Evolutionary conservation across 768 basidiomycete genomes (phyloP).

Genomic region (Calocybe indica): DNA sequence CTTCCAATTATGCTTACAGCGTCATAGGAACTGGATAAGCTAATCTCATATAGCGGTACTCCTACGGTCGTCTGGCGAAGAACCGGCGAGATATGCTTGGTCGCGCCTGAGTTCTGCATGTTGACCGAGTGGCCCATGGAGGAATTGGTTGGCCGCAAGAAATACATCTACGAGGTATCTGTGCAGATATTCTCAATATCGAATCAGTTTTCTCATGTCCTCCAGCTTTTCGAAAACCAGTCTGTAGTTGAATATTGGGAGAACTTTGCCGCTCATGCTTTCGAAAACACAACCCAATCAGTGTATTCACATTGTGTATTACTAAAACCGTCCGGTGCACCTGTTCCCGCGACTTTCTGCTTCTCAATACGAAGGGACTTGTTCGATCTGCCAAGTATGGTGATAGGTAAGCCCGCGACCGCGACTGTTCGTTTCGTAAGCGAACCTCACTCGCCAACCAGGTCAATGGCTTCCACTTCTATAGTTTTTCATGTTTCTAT

Average conservation of each 20-base stretch:
- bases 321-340: slow-evolving; percentile 77
- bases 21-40: slow-evolving; percentile 85
- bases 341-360: slow-evolving; percentile 90
- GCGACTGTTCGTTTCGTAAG: neutral
- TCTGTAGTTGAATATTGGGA: slow-evolving; percentile 96
- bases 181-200: neutral
- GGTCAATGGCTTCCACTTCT: slow-evolving; percentile 87
- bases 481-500: slow-evolving; percentile 26
- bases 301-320: slow-evolving; percentile 91
- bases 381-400: slow-evolving; percentile 84
- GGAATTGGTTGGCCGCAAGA: slow-evolving; percentile 61
- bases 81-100: slow-evolving; percentile 96
- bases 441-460: slow-evolving; percentile 16
- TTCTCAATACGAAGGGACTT: slow-evolving; percentile 93
- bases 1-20: slow-evolving; percentile 6
- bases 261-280: slow-evolving; percentile 93
- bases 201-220: slow-evolving; percentile 6
- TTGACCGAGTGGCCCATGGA: slow-evolving; percentile 87
- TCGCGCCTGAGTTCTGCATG: slow-evolving; percentile 94
- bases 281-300: slow-evolving; percentile 94
- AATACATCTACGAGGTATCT: slow-evolving; percentile 61
- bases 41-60: slow-evolving; percentile 95
- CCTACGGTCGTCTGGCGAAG: slow-evolving; percentile 97
- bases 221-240: slow-evolving; percentile 88
- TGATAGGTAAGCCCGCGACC: slow-evolving; percentile 56